Percentiles rank a stretch among this genome's conserved stretches.
Conservation (phyloP, 2,329 filamentous ascomycete genomes). For the Phialophora chinensis region DNA sequence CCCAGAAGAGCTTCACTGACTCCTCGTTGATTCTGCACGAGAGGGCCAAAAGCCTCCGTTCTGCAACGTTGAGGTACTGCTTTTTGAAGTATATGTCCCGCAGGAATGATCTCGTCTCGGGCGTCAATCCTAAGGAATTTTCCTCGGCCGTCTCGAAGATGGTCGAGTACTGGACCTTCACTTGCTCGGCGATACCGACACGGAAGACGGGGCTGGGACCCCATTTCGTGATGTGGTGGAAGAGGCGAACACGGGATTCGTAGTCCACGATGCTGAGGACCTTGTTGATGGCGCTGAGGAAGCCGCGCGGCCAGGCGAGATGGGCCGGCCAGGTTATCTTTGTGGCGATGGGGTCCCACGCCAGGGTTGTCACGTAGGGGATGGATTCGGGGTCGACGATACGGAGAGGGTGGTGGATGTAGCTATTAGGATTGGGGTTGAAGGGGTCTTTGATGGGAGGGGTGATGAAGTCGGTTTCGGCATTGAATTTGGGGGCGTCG, state of each 20-base stretch:
- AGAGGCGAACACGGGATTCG: conserved; percentile 30
- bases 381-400: conserved; percentile 29
- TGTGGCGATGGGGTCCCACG: conserved; percentile 32
- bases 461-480: conserved; percentile 3
- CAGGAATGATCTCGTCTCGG: conserved; percentile 27
- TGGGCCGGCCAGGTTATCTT: conserved; percentile 23
- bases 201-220: conserved; percentile 33
- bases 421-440: conserved; percentile 1
- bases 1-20: conserved; percentile 30
- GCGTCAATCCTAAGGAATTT: conserved; percentile 29
- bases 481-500: conserved; percentile 20
- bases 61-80: conserved; percentile 17
- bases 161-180: conserved; percentile 19
- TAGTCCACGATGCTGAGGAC: conserved; percentile 31
- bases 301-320: conserved; percentile 19
- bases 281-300: conserved; percentile 28
- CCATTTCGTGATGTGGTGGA: conserved; percentile 32
- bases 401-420: conserved; percentile 21
- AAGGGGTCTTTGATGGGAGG: conserved; percentile 1
- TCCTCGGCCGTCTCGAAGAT: conserved; percentile 25
- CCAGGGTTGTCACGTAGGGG: conserved; percentile 29
- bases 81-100: conserved; percentile 18
- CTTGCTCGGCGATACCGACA: conserved; percentile 24
- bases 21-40: conserved; percentile 25
- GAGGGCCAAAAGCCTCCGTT: conserved; percentile 22